phyloP scores from a whole-genome alignment of 805 yeast genomes.

The Yamadazyma phyllophila region DNA sequence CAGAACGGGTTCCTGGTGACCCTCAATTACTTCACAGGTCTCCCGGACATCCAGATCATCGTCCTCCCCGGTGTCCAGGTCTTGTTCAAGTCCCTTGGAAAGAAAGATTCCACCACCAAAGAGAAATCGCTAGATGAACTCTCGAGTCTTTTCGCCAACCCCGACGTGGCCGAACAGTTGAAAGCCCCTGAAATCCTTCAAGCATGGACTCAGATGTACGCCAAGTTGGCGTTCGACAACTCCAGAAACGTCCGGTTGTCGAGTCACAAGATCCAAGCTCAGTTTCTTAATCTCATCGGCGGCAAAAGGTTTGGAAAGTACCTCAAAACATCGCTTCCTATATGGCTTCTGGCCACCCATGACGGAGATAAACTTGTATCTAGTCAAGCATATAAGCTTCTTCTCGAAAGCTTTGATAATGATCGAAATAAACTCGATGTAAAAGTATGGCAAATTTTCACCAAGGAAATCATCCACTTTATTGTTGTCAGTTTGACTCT shows the following conservation, averaged over 20 bases:
- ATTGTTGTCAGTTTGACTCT: constrained; percentile 48
- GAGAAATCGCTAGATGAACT: constrained; percentile 70
- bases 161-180: constrained; percentile 11
- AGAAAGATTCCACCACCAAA: constrained; percentile 80
- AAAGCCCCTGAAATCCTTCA: constrained; percentile 52
- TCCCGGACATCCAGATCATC: constrained; percentile 53
- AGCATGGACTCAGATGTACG: constrained; percentile 78
- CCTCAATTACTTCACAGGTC: constrained; percentile 70
- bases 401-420: constrained; percentile 55
- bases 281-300: constrained; percentile 43
- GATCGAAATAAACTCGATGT: constrained; percentile 46
- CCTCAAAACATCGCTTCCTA: constrained; percentile 68
- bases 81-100: constrained; percentile 71
- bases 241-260: constrained; percentile 60
- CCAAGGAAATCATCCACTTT: constrained; percentile 53
- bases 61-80: constrained; percentile 51
- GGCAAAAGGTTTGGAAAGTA: constrained; percentile 60
- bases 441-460: constrained; percentile 61
- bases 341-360: constrained; percentile 67
- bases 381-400: constrained; percentile 43
- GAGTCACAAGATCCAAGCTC: constrained; percentile 65
- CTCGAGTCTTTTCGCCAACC: constrained; percentile 29
- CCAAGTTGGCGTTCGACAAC: constrained; percentile 72
- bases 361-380: constrained; percentile 69
- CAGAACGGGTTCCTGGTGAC: constrained; percentile 52